Conservation (phyloP, 495 filamentous ascomycete genomes). For the Choiromyces venosus region DNA sequence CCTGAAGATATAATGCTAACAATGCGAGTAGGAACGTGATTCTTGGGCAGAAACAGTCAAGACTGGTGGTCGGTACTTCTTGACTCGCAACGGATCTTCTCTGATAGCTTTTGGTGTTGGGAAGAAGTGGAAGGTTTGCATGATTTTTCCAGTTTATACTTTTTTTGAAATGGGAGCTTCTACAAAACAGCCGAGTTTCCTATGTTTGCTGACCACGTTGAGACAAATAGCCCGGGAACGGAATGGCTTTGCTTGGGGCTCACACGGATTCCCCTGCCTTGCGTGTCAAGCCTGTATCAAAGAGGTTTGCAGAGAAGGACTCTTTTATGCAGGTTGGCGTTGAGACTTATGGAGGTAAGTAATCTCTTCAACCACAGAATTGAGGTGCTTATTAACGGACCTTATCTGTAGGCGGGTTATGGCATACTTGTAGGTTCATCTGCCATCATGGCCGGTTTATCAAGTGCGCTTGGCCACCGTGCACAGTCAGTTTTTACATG, state of each 20-base stretch:
- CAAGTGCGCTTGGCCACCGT: neutral
- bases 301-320: constrained; percentile 62
- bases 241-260: constrained; percentile 90
- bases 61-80: constrained; percentile 90
- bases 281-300: constrained; percentile 88
- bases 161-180: neutral
- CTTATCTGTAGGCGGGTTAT: constrained; percentile 44
- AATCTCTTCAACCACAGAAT: constrained; percentile 48
- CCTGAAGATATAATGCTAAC: neutral
- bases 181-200: neutral
- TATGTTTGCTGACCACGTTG: constrained; percentile 1
- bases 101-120: constrained; percentile 94
- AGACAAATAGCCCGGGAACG: constrained; percentile 66
- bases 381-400: neutral
- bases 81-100: constrained; percentile 90
- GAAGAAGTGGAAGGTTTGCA: constrained; percentile 68
- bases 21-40: constrained; percentile 65
- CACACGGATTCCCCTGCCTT: constrained; percentile 93
- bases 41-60: constrained; percentile 73
- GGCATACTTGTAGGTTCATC: constrained; percentile 54
- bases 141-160: neutral
- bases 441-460: neutral
- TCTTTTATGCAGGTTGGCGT: constrained; percentile 96
- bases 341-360: constrained; percentile 81
- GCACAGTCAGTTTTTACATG: neutral